These are phyloP conservation scores for Yamadazyma buinensis DNA, from an alignment of 1,139 yeast genomes.

Conservation along the genomic window DNA sequence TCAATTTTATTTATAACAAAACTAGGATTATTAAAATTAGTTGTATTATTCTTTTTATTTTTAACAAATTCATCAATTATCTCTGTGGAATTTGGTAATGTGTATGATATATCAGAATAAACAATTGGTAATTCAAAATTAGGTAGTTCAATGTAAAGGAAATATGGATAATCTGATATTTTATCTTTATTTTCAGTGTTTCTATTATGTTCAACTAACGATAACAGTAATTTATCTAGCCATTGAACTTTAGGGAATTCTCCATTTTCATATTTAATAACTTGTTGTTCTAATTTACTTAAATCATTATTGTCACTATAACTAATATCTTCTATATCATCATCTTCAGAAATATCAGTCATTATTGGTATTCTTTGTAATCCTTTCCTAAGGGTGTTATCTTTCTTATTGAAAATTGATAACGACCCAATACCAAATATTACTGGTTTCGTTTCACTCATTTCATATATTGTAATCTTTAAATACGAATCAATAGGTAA, in stretches of 20 bases:
- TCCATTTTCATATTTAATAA: slow-evolving; percentile 67
- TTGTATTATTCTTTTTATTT: slow-evolving; percentile 5
- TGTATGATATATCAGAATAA: slow-evolving; percentile 54
- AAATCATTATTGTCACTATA: slow-evolving; percentile 19
- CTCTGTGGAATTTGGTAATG: slow-evolving; percentile 14
- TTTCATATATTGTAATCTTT: slow-evolving; percentile 64
- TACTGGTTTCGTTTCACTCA: slow-evolving; percentile 45
- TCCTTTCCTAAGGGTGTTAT: slow-evolving; percentile 33
- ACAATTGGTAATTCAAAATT: slow-evolving; percentile 80
- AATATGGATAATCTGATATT: slow-evolving; percentile 25
- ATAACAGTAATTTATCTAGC: slow-evolving; percentile 69
- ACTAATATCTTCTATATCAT: slow-evolving; percentile 17
- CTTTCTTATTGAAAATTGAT: slow-evolving; percentile 48
- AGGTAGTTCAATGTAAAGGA: slow-evolving; percentile 65
- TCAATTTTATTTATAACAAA: slow-evolving; percentile 34
- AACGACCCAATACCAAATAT: slow-evolving; percentile 61
- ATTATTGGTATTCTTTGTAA: slow-evolving; percentile 33
- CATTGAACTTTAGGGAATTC: slow-evolving; percentile 62
- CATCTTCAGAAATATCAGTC: not conserved
- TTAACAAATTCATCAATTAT: slow-evolving; percentile 7
- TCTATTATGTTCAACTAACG: slow-evolving; percentile 28
- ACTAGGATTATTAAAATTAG: slow-evolving; percentile 18
- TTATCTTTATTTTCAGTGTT: slow-evolving; percentile 39
- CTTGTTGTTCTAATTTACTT: slow-evolving; percentile 45
- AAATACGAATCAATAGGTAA: slow-evolving; percentile 60